Evolutionary conservation across 306 rosid genomes (phyloP).

Genomic region (Coriaria nepalensis): DNA sequence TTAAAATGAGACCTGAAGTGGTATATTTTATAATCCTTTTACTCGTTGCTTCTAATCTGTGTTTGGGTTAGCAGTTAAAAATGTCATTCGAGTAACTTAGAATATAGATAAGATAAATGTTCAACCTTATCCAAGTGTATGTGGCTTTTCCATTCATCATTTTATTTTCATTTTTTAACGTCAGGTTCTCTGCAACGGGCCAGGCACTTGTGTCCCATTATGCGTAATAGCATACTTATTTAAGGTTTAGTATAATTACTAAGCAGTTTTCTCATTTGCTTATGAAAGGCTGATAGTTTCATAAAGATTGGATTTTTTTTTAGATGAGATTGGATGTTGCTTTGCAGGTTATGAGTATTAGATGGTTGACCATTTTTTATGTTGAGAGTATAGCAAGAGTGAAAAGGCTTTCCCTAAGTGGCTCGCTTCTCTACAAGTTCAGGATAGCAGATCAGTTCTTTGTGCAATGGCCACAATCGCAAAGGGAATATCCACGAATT

Average conservation of each 20-base stretch:
- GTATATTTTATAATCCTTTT: slow-evolving; percentile 23
- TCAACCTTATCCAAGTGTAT: no score
- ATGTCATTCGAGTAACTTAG: not conserved
- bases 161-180: slow-evolving; percentile 1
- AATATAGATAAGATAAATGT: no score
- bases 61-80: not conserved
- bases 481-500: slow-evolving; percentile 59
- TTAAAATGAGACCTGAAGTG: slow-evolving; percentile 87
- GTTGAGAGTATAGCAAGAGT: slow-evolving; percentile 98
- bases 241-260: slow-evolving; percentile 35
- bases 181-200: slow-evolving; percentile 92
- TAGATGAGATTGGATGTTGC: slow-evolving; percentile 10
- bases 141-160: no score
- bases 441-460: slow-evolving; percentile 70
- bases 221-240: slow-evolving; percentile 70
- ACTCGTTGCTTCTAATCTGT: not conserved
- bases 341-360: slow-evolving; percentile 50
- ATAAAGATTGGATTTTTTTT: no score
- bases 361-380: slow-evolving; percentile 82
- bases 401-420: slow-evolving; percentile 76
- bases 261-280: no score
- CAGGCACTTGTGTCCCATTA: slow-evolving; percentile 86
- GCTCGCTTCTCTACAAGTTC: slow-evolving; percentile 71
- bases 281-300: no score
- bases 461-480: slow-evolving; percentile 88